Base-by-base conservation (phyloP, 305 asterid species). In the Withania somnifera region DNA sequence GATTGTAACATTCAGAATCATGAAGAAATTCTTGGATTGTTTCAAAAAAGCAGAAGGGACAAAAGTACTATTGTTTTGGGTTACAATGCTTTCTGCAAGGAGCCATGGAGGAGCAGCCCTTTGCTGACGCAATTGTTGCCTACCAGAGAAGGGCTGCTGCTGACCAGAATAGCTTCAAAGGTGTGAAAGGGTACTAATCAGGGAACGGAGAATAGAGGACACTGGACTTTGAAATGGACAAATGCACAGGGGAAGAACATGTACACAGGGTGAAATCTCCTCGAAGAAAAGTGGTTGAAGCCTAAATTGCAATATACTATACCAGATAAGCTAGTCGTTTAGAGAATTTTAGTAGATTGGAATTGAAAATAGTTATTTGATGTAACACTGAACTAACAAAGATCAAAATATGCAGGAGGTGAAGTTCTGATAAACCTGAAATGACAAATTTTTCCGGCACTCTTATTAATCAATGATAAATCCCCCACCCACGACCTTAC, bases 211-310 rank as follows among this genome's bases (percentile, higher is more conserved):
- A 85, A 77, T 51, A 78, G 56, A 67, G 83, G 88, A n/a, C 88
- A 91, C 24, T 93, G 97, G 97, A 82, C 91, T 57, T 95, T 79
- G 91, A 88, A 84, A 95, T 93, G 28, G 98, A 95, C 82, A 87
- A 89, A 66, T 92, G 93, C 80, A 92, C 98, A 0, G 98, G 97
- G 1, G 98, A 95, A 84, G 98, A 95, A 50, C 98, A 93, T 78
- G 97, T 95, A 34, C 91, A 86, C 71, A 86, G 93, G 81, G 93
- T 95, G 17, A 91, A 93, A 84, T 86, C 92, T 9, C 77, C 91
- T 36, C 76, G 63, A 5, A 83, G 86, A 40, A 84, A 86, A 81
- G 86, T 75, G 2, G 11, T 78, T 36, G 80, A 78, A 81, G 83
- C 89, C 45, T 87, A 81, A 78, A 77, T 47, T 34, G 28, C 13